Percentiles rank a stretch among this genome's conserved stretches.
phyloP scores from a whole-genome alignment of 2,329 filamentous ascomycete species.

The Fusarium sarcochroum region DNA sequence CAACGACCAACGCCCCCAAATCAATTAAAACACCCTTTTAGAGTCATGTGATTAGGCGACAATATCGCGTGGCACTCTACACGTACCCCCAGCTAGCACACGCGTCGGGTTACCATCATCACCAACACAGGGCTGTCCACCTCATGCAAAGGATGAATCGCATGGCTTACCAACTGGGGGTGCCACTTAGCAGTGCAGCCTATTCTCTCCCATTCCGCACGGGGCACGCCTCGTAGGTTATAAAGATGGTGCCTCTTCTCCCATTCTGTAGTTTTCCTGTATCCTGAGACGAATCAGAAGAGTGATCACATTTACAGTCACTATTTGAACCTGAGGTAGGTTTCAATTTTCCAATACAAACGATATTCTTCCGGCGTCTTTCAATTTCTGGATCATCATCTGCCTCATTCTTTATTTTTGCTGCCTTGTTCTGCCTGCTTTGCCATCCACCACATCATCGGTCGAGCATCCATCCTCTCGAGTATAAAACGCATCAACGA shows the following conservation, averaged over 20 bases:
- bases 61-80: slow-evolving; percentile 29
- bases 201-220: slow-evolving; percentile 35
- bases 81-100: slow-evolving; percentile 10
- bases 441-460: slow-evolving; percentile 12
- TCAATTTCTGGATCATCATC: slow-evolving; percentile 18
- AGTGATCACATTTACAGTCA: slow-evolving; percentile 29
- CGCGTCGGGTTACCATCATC: slow-evolving; percentile 45
- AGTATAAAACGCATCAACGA: slow-evolving; percentile 29
- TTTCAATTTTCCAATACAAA: slow-evolving; percentile 30
- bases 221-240: slow-evolving; percentile 45
- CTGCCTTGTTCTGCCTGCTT: slow-evolving; percentile 33
- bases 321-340: slow-evolving; percentile 53
- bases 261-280: slow-evolving; percentile 4
- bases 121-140: slow-evolving; percentile 39
- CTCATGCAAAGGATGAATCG: slow-evolving; percentile 32
- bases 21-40: slow-evolving; percentile 19
- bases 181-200: slow-evolving; percentile 43
- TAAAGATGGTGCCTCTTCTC: slow-evolving; percentile 45
- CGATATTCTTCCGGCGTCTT: slow-evolving; percentile 31
- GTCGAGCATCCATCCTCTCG: slow-evolving; percentile 1
- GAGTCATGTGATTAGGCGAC: slow-evolving; percentile 40
- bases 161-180: slow-evolving; percentile 34
- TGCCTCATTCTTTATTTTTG: slow-evolving; percentile 29
- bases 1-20: slow-evolving; percentile 3
- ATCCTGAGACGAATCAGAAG: slow-evolving; percentile 39